A percentile compares a stretch with the other conserved stretches of the same genome.
phyloP scores from a whole-genome alignment of 2,329 filamentous ascomycete species.

The Pseudocercospora cruenta region DNA sequence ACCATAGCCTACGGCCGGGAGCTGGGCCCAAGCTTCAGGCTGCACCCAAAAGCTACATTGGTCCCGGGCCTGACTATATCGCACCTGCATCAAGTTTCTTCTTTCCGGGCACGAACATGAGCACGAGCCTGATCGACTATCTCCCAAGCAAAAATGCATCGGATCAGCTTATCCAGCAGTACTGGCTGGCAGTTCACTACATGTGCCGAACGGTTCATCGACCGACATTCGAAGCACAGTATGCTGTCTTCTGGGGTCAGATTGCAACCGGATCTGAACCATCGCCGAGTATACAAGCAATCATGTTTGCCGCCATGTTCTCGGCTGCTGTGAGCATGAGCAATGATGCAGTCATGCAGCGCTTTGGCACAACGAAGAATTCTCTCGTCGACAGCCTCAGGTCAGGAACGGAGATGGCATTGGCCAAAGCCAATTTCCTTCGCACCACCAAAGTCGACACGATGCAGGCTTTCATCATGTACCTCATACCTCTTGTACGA shows the following conservation, averaged over 20 bases:
- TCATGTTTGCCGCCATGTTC: slow-evolving; percentile 71
- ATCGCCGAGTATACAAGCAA: slow-evolving; percentile 65
- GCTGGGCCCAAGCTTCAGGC: slow-evolving; percentile 30
- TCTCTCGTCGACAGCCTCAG: slow-evolving; percentile 66
- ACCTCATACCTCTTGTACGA: slow-evolving; percentile 73
- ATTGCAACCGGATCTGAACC: slow-evolving; percentile 65
- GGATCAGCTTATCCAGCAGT: slow-evolving; percentile 67
- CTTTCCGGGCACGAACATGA: slow-evolving; percentile 58
- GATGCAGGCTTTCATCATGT: slow-evolving; percentile 76
- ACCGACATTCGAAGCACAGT: slow-evolving; percentile 67
- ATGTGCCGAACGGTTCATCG: slow-evolving; percentile 70
- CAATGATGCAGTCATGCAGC: slow-evolving; percentile 53
- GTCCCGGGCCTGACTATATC: slow-evolving; percentile 68
- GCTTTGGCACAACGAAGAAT: slow-evolving; percentile 61
- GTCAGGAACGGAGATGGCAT: slow-evolving; percentile 67
- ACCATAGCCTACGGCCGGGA: slow-evolving; percentile 25
- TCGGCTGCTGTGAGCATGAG: slow-evolving; percentile 69
- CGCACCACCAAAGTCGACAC: slow-evolving; percentile 73
- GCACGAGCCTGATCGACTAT: slow-evolving; percentile 60
- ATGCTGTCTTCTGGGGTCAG: slow-evolving; percentile 67
- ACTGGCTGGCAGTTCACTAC: slow-evolving; percentile 69
- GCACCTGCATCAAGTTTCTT: slow-evolving; percentile 70
- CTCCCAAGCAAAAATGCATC: slow-evolving; percentile 62
- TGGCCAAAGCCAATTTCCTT: slow-evolving; percentile 71
- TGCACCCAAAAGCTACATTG: slow-evolving; percentile 56